These are phyloP conservation scores for Phoenix roebelenii DNA, from an alignment of 176 grass and related monocot genomes.

Conservation along the genomic window DNA sequence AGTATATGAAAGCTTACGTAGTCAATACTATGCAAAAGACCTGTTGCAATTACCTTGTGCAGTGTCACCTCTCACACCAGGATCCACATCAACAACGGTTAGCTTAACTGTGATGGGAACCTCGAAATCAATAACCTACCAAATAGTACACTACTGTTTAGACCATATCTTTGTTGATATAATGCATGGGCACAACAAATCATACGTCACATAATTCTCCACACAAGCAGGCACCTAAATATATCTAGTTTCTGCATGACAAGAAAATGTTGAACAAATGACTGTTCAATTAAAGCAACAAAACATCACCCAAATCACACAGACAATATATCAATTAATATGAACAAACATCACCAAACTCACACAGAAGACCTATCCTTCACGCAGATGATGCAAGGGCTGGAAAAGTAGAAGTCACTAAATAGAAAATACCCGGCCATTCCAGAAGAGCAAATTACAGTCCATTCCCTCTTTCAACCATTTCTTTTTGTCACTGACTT, in stretches of 20 bases:
- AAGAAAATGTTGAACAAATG: no score
- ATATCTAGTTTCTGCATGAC: no score
- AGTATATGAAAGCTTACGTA: no score
- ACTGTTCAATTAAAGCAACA: no score
- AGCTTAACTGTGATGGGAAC: slow-evolving; percentile 70
- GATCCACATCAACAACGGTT: slow-evolving; percentile 66
- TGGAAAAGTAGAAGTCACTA: neutral
- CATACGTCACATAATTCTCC: no score
- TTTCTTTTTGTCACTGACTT: slow-evolving; percentile 75
- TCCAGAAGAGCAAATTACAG: slow-evolving; percentile 89
- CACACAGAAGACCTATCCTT: no score
- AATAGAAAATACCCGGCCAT: slow-evolving; percentile 53
- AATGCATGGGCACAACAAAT: no score
- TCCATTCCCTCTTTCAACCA: slow-evolving; percentile 91
- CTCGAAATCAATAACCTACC: slow-evolving; percentile 88
- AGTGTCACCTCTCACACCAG: slow-evolving; percentile 53
- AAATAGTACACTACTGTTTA: neutral
- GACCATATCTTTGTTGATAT: no score
- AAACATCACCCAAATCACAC: no score
- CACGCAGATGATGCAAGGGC: neutral
- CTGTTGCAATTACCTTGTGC: slow-evolving; percentile 37
- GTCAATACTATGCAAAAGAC: neutral
- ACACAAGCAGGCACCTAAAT: no score
- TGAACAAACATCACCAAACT: no score
- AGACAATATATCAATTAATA: no score